A percentile compares a stretch with the other conserved stretches of the same genome.
phyloP scores from a whole-genome alignment of 1,284 basidiomycete genomes.

The Pterula multifida region DNA sequence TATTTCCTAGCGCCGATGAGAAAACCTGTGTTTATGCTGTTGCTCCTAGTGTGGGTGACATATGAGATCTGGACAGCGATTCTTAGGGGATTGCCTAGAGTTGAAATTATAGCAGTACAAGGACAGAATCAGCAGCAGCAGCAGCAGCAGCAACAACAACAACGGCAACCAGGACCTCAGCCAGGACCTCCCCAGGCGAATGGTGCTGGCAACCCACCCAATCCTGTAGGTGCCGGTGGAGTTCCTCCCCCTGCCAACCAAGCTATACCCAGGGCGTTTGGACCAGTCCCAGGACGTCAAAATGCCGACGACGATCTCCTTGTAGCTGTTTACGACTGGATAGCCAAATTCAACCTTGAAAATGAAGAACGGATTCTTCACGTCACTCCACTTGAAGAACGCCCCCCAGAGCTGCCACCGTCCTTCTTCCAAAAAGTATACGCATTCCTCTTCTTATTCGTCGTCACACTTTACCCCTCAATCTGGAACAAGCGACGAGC shows the following conservation, averaged over 20 bases:
- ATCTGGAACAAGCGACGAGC: slow-evolving; percentile 60
- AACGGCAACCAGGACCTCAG: background rate
- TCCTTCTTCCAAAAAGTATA: slow-evolving; percentile 33
- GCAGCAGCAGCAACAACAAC: background rate
- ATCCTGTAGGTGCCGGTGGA: slow-evolving; percentile 13
- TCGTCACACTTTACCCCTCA: slow-evolving; percentile 60
- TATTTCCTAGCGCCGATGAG: slow-evolving; percentile 72
- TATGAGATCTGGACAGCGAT: slow-evolving; percentile 73
- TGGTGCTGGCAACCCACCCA: background rate
- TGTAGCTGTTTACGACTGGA: too few relatives aligned
- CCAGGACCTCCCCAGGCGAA: background rate
- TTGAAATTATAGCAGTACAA: slow-evolving; percentile 15
- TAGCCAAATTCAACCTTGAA: slow-evolving; percentile 47
- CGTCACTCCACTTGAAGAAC: slow-evolving; percentile 18
- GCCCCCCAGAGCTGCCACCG: slow-evolving; percentile 22
- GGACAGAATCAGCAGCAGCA: background rate
- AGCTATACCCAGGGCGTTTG: slow-evolving; percentile 11
- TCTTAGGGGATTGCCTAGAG: slow-evolving; percentile 36
- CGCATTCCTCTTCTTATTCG: slow-evolving; percentile 45
- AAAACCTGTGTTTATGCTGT: slow-evolving; percentile 56
- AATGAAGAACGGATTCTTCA: slow-evolving; percentile 40
- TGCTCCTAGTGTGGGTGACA: slow-evolving; percentile 57
- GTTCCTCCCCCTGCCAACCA: slow-evolving; percentile 17
- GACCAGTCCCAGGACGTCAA: background rate
- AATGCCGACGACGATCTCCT: background rate